Base-by-base conservation (phyloP, 371 early-diverging fungal genomes). In the Capillidium rhysosporum region DNA sequence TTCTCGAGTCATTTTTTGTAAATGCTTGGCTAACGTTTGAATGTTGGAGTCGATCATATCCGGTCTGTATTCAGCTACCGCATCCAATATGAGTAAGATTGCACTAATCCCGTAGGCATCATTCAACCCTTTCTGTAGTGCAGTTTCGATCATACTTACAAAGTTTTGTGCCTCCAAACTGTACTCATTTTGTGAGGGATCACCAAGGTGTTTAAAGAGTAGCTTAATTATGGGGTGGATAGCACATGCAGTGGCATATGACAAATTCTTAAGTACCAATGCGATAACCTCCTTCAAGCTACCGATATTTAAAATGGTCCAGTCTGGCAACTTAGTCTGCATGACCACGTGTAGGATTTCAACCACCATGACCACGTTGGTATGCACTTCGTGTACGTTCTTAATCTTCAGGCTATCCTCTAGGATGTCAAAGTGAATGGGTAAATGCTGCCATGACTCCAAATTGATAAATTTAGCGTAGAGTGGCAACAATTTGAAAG, bases 1-100 rank as follows among this genome's bases (percentile, higher is more conserved):
- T 29, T 91, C 92, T 59, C 84, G 88, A 24, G 84, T 79, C 41
- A 91, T 66, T 60, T 82, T 82, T 57, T 82, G 80, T 1, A 94
- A 68, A 16, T 89, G 64, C 59, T 86, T 86, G 63, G 87, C 76
- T 43, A 97, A 61, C 23, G 78, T 81, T 20, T 84, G 74, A 1
- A 90, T 70, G 55, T 76, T 76, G 43, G 61, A 68, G 65, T 86
- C 82, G 45, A 86, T 62, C 16, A 72, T 70, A 44, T 82, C 85
- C 55, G 76, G 75, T 0, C 75, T 73, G 30, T 73, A 67, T 46
- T 73, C 72, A 57, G 79, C 73, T 0, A 79, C 70, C 4, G 87
- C 84, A 46, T 82, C 75, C 49, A 91, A 68, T 24, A 89, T 61
- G 20, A 78, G 75, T 29, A 90, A 65, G 4, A 77, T 76, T 1